Evolutionary conservation across 176 grass and related monocot genomes (phyloP).

Genomic region (Avena sativa): DNA sequence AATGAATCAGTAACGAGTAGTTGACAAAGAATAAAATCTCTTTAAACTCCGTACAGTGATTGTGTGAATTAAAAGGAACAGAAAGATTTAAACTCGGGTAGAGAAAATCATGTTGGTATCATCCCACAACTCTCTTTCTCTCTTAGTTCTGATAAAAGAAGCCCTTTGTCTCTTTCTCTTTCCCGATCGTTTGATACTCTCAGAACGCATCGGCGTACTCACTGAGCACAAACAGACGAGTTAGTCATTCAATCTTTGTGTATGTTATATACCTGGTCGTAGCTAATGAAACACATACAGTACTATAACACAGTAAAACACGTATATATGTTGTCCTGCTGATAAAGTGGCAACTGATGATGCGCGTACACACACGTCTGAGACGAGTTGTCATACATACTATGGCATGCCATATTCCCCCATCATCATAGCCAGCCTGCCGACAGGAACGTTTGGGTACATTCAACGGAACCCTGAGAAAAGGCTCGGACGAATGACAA

Average conservation of each 20-base stretch:
- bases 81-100: too few relatives aligned
- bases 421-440: slow-evolving; percentile 40
- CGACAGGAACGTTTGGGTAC: slow-evolving; percentile 55
- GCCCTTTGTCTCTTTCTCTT: neutral
- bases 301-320: neutral
- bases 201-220: neutral
- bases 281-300: neutral
- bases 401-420: slow-evolving; percentile 28
- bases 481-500: slow-evolving; percentile 42
- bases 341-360: slow-evolving; percentile 28
- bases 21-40: too few relatives aligned
- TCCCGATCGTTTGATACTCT: neutral
- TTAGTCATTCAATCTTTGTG: neutral
- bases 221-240: neutral
- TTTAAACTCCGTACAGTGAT: neutral
- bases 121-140: neutral
- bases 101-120: neutral
- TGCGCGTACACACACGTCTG: neutral
- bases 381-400: neutral
- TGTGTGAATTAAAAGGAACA: neutral
- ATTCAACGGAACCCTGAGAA: slow-evolving; percentile 41
- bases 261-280: neutral
- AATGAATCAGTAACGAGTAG: too few relatives aligned
- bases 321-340: neutral
- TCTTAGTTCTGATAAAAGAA: neutral